These are phyloP conservation scores for Aphanomyces euteiches DNA, from an alignment of 352 stramenopile genomes.

Conservation along the genomic window DNA sequence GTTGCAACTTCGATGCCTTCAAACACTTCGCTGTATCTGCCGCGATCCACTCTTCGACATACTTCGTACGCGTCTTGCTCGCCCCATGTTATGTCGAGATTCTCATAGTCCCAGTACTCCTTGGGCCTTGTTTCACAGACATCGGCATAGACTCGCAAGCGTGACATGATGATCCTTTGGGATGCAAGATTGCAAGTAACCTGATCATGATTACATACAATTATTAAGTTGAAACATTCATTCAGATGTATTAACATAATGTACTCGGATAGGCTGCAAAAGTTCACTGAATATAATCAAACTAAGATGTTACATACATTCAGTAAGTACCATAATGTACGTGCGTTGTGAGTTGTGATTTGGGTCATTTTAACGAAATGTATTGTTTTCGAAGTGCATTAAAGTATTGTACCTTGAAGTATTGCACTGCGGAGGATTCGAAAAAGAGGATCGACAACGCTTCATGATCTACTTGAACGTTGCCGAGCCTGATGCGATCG, in stretches of 20 bases:
- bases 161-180: slow-evolving; percentile 38
- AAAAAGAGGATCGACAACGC: background rate
- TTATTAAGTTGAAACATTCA: too few relatives aligned
- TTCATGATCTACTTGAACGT: slow-evolving; percentile 17
- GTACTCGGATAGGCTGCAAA: too few relatives aligned
- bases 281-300: too few relatives aligned
- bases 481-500: slow-evolving; percentile 10
- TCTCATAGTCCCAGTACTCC: slow-evolving; percentile 99
- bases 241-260: too few relatives aligned
- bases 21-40: slow-evolving; percentile 99
- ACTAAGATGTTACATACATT: too few relatives aligned
- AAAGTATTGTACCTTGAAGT: too few relatives aligned
- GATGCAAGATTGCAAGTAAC: background rate
- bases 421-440: too few relatives aligned
- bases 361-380: too few relatives aligned
- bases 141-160: slow-evolving; percentile 89
- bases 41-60: slow-evolving; percentile 97
- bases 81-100: slow-evolving; percentile 95
- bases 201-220: too few relatives aligned
- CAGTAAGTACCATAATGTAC: too few relatives aligned
- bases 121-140: slow-evolving; percentile 94
- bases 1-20: slow-evolving; percentile 96
- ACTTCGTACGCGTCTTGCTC: slow-evolving; percentile 99
- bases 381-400: too few relatives aligned
- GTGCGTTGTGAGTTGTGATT: too few relatives aligned